Evolutionary conservation across 805 yeast genomes (phyloP), one percentile per base, ranked within the genome.

Genomic region (Debaryomyces hansenii): DNA sequence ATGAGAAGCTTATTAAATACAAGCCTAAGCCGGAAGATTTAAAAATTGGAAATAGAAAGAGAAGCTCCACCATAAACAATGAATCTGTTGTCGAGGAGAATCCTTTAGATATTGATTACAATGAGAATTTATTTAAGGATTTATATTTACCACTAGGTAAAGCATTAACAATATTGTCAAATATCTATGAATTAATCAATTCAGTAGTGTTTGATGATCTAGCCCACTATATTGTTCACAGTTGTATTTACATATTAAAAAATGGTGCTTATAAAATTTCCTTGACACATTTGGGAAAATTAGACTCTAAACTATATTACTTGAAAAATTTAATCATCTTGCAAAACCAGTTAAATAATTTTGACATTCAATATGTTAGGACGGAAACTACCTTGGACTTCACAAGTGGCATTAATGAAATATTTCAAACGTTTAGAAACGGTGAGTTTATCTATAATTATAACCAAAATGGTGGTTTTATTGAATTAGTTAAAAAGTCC

Each of bases 201-300:
- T 82, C 91, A 2, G 69, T 77, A 10, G 87, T 90, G 1, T 92
- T 91, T 67, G 96, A 90, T 61, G 96, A 89, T 58, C 67, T 91
- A 52, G 96, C 97, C 0, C 96, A 90, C 62, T 82, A 86, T 46
- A 83, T 90, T 43, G 87, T 92, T 4, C 96, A 88, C 59, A 78
- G 85, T 37, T 84, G 94, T 55, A 78, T 90, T 32, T 57, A 68
- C 12, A 80, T 94, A 5, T 65, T 90, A 54, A 77, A 78, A 45
- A 64, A 64, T 12, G 85, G 86, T 10, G 66, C 67, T 15, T 77
- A 77, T 52, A 67, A 72, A 4, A 56, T 79, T 20, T 74, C 81
- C 5, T 54, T 63, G 31, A 55, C 70, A 5, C 67, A 75, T 53
- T 65, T 78, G 21, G 87, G 89, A 0, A 55, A 70, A 3, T 46